Conservation (phyloP, 1,284 basidiomycete species). For the Microbotryum silenes-acaulis region DNA sequence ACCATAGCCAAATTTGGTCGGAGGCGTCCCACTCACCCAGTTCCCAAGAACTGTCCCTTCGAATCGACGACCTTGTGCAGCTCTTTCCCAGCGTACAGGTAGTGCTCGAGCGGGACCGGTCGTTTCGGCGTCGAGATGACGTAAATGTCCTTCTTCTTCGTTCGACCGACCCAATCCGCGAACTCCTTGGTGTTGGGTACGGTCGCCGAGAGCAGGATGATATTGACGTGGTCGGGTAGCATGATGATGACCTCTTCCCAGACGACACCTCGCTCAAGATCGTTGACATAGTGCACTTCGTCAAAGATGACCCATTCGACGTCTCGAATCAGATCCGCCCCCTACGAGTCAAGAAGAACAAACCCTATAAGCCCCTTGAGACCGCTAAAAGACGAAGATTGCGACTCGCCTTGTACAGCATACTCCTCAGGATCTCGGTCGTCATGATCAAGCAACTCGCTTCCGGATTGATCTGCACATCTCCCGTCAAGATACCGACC, state of each 20-base stretch:
- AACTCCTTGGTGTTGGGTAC: constrained; percentile 98
- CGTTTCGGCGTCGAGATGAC: constrained; percentile 95
- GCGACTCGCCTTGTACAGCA: constrained; percentile 70
- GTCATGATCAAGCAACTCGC: constrained; percentile 82
- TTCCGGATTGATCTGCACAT: constrained; percentile 98
- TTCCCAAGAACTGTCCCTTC: constrained; percentile 63
- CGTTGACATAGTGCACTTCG: constrained; percentile 99
- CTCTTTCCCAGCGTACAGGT: constrained; percentile 85
- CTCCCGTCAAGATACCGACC: constrained; percentile 94
- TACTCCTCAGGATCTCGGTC: constrained; percentile 96
- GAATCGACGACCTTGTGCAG: constrained; percentile 88
- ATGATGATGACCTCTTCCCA: constrained; percentile 99
- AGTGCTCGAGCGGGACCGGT: constrained; percentile 95
- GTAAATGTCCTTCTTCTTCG: constrained; percentile 99
- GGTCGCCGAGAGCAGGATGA: constrained; percentile 93
- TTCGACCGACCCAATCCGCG: constrained; percentile 98
- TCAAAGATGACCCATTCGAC: constrained; percentile 99
- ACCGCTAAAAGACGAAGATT: too few species aligned
- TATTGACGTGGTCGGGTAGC: constrained; percentile 92
- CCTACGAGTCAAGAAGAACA: constrained; percentile 38
- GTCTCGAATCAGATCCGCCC: constrained; percentile 94
- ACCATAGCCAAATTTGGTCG: neutral
- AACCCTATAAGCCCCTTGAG: too few species aligned
- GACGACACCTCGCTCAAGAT: constrained; percentile 97
- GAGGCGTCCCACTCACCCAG: constrained; percentile 51